Evolutionary conservation across 441 rosid genomes (phyloP), one percentile per base, ranked within the genome.

Genomic region (Kokia cookei): DNA sequence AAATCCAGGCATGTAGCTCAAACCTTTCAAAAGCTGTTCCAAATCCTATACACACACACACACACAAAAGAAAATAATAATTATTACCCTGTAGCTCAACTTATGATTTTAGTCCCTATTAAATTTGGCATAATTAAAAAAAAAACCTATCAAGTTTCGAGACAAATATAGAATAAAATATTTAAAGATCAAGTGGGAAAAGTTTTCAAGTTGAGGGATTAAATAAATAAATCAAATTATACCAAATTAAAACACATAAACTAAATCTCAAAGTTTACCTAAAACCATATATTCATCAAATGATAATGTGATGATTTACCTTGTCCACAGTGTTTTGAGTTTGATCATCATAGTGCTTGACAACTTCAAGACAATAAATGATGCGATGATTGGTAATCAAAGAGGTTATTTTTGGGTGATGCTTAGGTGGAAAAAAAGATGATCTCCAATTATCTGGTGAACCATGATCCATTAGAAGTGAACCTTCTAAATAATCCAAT

Each of bases 291-390:
- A 60, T 59, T 59, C 64, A 59, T 59, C 64, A 27, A 26, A 48
- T 48, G 42, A 48, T 48, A n/a, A 68, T 29, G 60, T 51, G 29
- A 32, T 37, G 12, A 7, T 42, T 61, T 32, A 91, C 97, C 93
- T 81, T 76, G 75, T 81, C 75, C 13, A 86, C 80, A 1, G 85
- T 76, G 50, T 76, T 69, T 71, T 77, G 77, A 66, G 90, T 84
- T 75, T 58, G 75, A 32, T 82, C 79, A 77, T 91, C 89, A 65
- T 90, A 92, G 74, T 90, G 84, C 57, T 86, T 93, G 76, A 89
- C 98, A 3, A 91, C 80, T 85, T 95, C 99, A 12, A 95, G 91
- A 66, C 91, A 88, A 81, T 95, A 95, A 71, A 95, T 79, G 74
- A 95, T 87, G 68, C 82, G 81, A 75, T 90, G 85, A 69, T 77